Evolutionary conservation across 495 filamentous ascomycete genomes (phyloP).

Genomic region (Aspergillus sclerotiicarbonarius): DNA sequence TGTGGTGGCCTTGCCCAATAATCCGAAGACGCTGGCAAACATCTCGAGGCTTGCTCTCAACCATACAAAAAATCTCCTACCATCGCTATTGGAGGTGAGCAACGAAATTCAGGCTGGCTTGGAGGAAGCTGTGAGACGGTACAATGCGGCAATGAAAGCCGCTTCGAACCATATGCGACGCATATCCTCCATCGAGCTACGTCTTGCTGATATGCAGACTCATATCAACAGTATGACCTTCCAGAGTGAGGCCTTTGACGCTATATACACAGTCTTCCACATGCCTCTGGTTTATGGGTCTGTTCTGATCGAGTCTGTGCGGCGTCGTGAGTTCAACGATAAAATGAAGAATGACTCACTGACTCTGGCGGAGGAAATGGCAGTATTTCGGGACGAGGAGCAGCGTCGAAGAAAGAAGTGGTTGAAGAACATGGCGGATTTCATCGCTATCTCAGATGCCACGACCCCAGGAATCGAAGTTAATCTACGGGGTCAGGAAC

Average conservation of each 20-base stretch:
- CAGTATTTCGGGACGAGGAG: conserved; percentile 86
- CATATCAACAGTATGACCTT: conserved; percentile 71
- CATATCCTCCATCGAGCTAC: conserved; percentile 73
- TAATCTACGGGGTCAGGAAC: conserved; percentile 76
- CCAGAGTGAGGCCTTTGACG: conserved; percentile 68
- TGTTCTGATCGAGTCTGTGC: conserved; percentile 78
- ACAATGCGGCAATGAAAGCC: conserved; percentile 56
- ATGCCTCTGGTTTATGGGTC: conserved; percentile 88
- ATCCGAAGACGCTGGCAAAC: conserved; percentile 69
- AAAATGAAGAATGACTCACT: conserved; percentile 84
- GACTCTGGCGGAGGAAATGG: conserved; percentile 86
- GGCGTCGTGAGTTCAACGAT: conserved; percentile 83
- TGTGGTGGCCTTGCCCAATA: conserved; percentile 64
- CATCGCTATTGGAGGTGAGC: conserved; percentile 67
- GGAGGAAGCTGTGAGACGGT: conserved; percentile 61
- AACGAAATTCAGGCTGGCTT: conserved; percentile 74
- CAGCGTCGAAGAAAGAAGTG: conserved; percentile 83
- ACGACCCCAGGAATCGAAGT: conserved; percentile 78
- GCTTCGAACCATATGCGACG: conserved; percentile 71
- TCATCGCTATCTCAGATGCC: conserved; percentile 56
- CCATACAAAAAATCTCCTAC: conserved; percentile 85
- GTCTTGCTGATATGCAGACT: conserved; percentile 64
- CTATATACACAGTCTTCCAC: conserved; percentile 70
- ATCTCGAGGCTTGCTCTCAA: conserved; percentile 82
- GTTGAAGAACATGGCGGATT: conserved; percentile 72